Base-by-base conservation (phyloP, 1,284 basidiomycete species). In the Coniophora puteana region DNA sequence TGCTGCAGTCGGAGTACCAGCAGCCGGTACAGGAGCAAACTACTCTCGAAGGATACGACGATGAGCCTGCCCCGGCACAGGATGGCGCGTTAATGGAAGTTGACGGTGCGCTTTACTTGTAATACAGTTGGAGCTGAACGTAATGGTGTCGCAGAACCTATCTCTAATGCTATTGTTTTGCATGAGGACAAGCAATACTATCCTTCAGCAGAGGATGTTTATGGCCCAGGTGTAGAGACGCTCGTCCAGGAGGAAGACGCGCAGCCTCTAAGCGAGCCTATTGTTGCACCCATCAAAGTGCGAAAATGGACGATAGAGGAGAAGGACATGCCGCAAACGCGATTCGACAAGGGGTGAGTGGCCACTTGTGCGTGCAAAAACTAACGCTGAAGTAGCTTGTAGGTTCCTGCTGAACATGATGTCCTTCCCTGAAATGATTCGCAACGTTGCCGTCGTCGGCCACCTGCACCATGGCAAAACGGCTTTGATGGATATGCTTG, bases 141-240 rank as follows among this genome's bases (percentile, higher is more conserved):
- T 27, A 21, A 43, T 28, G 13, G 33, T 41, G 31, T 38, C 42
- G 38, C 49, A 85, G 86, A 83, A 57, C 82, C 84, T 34, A 62
- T 74, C 28, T 84, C 89, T 49, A 93, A 90, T 52, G 92, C 93
- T 37, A 89, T 97, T 22, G 67, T 97, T 34, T 71, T 97, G 41
- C 95, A 99, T 57, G 96, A 99, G 62, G 90, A 99, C 70, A 99
- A 99, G 66, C 89, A 93, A 63, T 99, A 99, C 68, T 99, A 99
- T 60, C 92, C 93, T 7, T 87, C 87, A 10, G 96, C 96, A 0
- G 74, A 76, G 41, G 92, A 98, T 36, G 83, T 95, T 1, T 99
- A 99, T 61, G 96, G 95, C 7, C 75, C 82, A 33, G 95, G 87
- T 44, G 95, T 99, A 17, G 95, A 99, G 68, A 89, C 95, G 1